Evolutionary conservation across 495 filamentous ascomycete genomes (phyloP), one percentile per base, ranked within the genome.

Genomic region (Trypethelium eluteriae): DNA sequence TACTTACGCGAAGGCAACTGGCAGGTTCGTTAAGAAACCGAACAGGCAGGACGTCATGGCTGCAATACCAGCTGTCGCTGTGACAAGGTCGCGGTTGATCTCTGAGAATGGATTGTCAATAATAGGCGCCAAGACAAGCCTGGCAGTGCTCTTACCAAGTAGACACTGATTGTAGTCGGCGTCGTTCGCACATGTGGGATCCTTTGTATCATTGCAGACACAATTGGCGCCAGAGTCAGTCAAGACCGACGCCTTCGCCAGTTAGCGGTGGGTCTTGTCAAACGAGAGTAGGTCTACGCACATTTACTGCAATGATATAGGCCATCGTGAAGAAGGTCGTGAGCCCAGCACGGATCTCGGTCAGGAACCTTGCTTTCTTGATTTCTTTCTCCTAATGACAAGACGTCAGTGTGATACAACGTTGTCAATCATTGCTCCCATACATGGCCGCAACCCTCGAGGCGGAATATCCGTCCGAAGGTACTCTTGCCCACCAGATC

Each of bases 311-410:
- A 64, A 87, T 84, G 72, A 90, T 89, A 67, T 90, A 93, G 72
- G 90, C 89, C 90, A 93, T 93, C 69, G 89, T 89, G 77, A 92
- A 92, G 80, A 93, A 92, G 65, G 90, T 89, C 39, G 89, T 89
- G 2, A 92, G 74, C 64, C 89, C 90, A 67, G 88, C 90, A 62
- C 90, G 86, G 56, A 92, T 75, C 77, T 93, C 89, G 34, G 89
- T 92, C 69, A 89, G 85, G 79, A 93, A 92, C 70, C 81, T 81
- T n/a, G 86, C 85, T 1, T 86, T 87, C 73, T 89, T 90, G 36
- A 89, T 83, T 72, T 89, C 87, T 71, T 78, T 81, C 62, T 79
- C 84, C 79, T 85, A 46, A 46, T 12, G 53, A 35, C 59, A 36
- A 57, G 59, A 64, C 64, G 61, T 64, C 3, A 34, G 16, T 16